Evolutionary conservation across 441 rosid genomes (phyloP).

Genomic region (Populus trichocarpa): DNA sequence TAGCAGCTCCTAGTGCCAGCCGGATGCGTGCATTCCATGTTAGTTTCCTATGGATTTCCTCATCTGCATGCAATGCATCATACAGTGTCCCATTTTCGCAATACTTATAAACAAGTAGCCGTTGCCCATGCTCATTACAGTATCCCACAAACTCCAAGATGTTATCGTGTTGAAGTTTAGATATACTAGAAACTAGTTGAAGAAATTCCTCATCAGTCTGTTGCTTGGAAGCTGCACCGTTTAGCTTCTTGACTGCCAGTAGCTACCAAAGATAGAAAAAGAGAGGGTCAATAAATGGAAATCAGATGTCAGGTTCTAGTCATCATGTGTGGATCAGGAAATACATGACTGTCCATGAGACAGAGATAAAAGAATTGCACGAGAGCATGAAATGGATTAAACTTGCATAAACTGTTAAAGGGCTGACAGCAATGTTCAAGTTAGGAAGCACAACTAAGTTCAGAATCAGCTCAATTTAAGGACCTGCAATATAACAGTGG

Average conservation of each 20-base stretch:
- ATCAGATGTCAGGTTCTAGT: constrained; percentile 7
- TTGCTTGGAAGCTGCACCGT: constrained; percentile 38
- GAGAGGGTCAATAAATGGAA: constrained; percentile 1
- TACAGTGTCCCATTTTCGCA: constrained; percentile 60
- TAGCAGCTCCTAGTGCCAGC: constrained; percentile 76
- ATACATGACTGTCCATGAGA: not conserved
- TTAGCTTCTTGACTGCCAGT: constrained; percentile 82
- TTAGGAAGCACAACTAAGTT: not conserved
- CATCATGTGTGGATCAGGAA: not conserved
- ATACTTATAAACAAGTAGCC: constrained; percentile 61
- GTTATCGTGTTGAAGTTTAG: constrained; percentile 57
- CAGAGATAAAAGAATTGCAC: not conserved
- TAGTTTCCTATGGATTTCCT: constrained; percentile 49
- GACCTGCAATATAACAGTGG: not conserved
- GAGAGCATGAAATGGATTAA: not conserved
- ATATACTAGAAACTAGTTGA: constrained; percentile 45
- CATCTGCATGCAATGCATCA: constrained; percentile 66
- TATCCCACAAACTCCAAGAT: constrained; percentile 73
- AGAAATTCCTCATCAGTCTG: constrained; percentile 61
- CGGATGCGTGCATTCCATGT: constrained; percentile 68
- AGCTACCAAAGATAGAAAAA: constrained; percentile 32
- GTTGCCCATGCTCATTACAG: constrained; percentile 75
- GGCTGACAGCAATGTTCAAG: not conserved
- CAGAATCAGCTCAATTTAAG: not conserved
- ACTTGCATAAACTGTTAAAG: not conserved